Conservation (phyloP, 495 filamentous ascomycete species). For the Lepidopterella palustris region DNA sequence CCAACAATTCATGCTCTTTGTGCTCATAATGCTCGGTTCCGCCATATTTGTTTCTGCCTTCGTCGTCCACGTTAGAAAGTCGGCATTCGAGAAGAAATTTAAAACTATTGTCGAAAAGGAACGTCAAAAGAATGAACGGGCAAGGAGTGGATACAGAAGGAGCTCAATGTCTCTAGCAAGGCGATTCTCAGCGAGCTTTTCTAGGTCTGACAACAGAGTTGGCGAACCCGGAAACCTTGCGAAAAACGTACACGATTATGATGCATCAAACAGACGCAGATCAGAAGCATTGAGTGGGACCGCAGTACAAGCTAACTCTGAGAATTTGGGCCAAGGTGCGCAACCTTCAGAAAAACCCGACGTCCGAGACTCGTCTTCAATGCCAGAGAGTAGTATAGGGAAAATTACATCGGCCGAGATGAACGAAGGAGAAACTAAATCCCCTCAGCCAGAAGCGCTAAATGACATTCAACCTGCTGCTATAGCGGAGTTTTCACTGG, state of each 20-base stretch:
- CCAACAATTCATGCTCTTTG: constrained; percentile 70
- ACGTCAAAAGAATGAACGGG: not conserved
- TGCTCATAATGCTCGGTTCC: constrained; percentile 66
- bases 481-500: not conserved
- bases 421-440: not conserved
- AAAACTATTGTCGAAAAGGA: constrained; percentile 47
- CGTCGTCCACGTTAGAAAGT: constrained; percentile 59
- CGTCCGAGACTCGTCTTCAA: too few species aligned
- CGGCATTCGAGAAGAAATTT: constrained; percentile 65
- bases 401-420: too few species aligned
- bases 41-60: constrained; percentile 59
- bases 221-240: not conserved
- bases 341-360: too few species aligned
- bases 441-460: not conserved
- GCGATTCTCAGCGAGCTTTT: constrained; percentile 4
- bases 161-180: constrained; percentile 3
- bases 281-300: too few species aligned
- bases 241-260: not conserved
- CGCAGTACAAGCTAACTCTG: too few species aligned
- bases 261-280: not conserved
- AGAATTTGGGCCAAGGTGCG: too few species aligned
- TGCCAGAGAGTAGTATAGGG: too few species aligned
- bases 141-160: not conserved
- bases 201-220: constrained; percentile 8
- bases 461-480: not conserved